Percentiles rank a stretch among this genome's conserved stretches.
Evolutionary conservation across 2,329 filamentous ascomycete species (phyloP).

Genomic region (Alternaria atra): DNA sequence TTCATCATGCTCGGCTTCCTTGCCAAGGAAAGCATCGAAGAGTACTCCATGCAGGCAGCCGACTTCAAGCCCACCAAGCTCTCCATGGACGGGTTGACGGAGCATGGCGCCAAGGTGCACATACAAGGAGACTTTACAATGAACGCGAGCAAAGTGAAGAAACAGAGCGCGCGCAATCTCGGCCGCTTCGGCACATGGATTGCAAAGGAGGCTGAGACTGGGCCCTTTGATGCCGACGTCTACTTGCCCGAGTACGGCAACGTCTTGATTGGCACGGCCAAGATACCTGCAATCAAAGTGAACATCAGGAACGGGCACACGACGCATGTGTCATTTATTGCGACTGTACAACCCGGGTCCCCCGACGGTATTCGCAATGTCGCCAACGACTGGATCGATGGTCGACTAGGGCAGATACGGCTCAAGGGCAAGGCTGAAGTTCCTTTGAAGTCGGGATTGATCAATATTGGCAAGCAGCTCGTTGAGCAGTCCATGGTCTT

Average conservation of each 20-base stretch:
- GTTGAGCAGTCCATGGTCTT: constrained; percentile 79
- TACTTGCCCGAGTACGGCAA: constrained; percentile 85
- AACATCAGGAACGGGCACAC: constrained; percentile 79
- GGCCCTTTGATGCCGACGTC: constrained; percentile 75
- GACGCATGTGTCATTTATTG: constrained; percentile 80
- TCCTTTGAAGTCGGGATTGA: constrained; percentile 77
- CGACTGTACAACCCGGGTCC: constrained; percentile 78
- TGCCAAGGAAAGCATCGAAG: constrained; percentile 78
- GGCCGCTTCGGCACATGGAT: constrained; percentile 84
- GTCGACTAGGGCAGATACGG: constrained; percentile 74
- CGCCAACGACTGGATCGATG: constrained; percentile 88
- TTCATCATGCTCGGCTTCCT: constrained; percentile 85
- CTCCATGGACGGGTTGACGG: constrained; percentile 84
- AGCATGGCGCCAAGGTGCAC: constrained; percentile 78
- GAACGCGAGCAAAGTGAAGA: constrained; percentile 78
- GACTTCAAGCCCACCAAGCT: constrained; percentile 84
- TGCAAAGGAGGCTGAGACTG: constrained; percentile 77
- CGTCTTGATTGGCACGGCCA: constrained; percentile 78
- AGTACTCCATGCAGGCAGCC: constrained; percentile 85
- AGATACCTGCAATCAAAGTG: constrained; percentile 77
- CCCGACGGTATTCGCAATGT: constrained; percentile 79
- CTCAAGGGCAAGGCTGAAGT: constrained; percentile 78
- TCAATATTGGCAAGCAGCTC: constrained; percentile 79
- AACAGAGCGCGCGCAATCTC: constrained; percentile 75
- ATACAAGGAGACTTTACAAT: constrained; percentile 84